Conservation (phyloP, 345 rosid genomes). For the Pistacia atlantica region DNA sequence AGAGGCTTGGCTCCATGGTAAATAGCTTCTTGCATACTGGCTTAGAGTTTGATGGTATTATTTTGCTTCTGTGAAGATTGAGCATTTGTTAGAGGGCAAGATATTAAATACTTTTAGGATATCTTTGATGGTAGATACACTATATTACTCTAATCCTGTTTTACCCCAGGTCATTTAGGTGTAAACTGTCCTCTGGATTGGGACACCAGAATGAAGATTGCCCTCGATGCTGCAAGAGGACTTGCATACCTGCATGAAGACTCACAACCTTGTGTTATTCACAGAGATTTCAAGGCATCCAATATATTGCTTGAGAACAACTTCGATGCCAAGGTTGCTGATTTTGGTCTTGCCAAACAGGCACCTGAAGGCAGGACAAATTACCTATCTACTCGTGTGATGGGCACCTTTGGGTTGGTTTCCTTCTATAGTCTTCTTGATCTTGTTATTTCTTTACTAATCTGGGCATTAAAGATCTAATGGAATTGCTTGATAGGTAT, state of each 20-base stretch:
- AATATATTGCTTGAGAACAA: conserved; percentile 95
- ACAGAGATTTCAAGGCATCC: conserved; percentile 97
- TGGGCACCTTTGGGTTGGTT: conserved; percentile 99
- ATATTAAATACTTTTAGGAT: not conserved
- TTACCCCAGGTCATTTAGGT: conserved; percentile 81
- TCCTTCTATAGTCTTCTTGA: conserved; percentile 13
- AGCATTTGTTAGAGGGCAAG: not conserved
- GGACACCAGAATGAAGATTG: conserved; percentile 99
- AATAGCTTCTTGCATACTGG: conserved; percentile 15
- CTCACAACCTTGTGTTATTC: conserved; percentile 97
- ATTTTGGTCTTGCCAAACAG: conserved; percentile 98
- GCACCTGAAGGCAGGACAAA: conserved; percentile 99
- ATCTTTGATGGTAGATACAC: conserved; percentile 9
- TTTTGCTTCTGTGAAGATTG: conserved; percentile 9
- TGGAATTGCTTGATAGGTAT: conserved; percentile 53
- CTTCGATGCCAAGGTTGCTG: conserved; percentile 96
- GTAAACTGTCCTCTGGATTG: conserved; percentile 91
- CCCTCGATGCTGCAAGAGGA: conserved; percentile 99
- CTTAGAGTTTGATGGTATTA: conserved; percentile 7
- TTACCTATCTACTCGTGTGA: conserved; percentile 94
- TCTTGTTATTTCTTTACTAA: conserved; percentile 4
- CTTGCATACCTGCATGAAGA: conserved; percentile 97
- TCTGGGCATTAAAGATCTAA: conserved; percentile 5
- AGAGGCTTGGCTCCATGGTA: conserved; percentile 99
- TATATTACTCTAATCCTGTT: conserved; percentile 16